A percentile compares a stretch with the other conserved stretches of the same genome.
phyloP scores from a whole-genome alignment of 2,329 filamentous ascomycete species.

The Rhynchosporium secalis region DNA sequence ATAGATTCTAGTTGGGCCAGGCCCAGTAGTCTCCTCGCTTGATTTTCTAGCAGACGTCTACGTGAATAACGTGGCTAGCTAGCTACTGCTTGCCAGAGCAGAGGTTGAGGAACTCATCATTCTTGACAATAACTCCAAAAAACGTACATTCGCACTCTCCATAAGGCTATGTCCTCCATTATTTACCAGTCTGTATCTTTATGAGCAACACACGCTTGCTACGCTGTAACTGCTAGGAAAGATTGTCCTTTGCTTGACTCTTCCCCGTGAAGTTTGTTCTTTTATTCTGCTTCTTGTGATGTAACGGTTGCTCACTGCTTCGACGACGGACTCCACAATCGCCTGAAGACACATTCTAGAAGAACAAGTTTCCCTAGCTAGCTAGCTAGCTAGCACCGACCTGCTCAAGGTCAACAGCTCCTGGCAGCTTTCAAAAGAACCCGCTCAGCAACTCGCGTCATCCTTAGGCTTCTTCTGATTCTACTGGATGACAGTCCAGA shows the following conservation, averaged over 20 bases:
- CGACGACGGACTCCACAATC: too few species aligned
- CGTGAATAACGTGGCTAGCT: constrained; percentile 43
- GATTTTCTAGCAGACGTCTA: constrained; percentile 29
- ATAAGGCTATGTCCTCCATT: constrained; percentile 46
- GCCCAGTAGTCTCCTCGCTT: constrained; percentile 32
- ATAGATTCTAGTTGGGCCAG: constrained; percentile 22
- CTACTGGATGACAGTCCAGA: too few species aligned
- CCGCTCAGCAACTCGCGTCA: too few species aligned
- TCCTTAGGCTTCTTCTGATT: too few species aligned
- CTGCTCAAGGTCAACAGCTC: too few species aligned
- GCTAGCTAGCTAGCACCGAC: too few species aligned
- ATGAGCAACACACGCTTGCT: constrained; percentile 42
- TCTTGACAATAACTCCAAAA: constrained; percentile 36
- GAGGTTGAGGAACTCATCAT: not conserved
- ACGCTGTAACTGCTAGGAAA: constrained; percentile 30
- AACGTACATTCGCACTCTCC: constrained; percentile 49
- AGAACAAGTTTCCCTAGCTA: too few species aligned
- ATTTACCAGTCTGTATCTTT: constrained; percentile 42
- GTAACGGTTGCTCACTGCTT: too few species aligned
- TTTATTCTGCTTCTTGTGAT: constrained; percentile 38
- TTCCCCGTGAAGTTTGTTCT: too few species aligned
- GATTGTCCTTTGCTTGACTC: constrained; percentile 43
- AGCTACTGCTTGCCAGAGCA: not conserved
- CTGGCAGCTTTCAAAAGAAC: too few species aligned
- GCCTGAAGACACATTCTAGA: too few species aligned